These are phyloP conservation scores for Cercospora nicotianae DNA, from an alignment of 2,329 filamentous ascomycete genomes.

Conservation along the genomic window DNA sequence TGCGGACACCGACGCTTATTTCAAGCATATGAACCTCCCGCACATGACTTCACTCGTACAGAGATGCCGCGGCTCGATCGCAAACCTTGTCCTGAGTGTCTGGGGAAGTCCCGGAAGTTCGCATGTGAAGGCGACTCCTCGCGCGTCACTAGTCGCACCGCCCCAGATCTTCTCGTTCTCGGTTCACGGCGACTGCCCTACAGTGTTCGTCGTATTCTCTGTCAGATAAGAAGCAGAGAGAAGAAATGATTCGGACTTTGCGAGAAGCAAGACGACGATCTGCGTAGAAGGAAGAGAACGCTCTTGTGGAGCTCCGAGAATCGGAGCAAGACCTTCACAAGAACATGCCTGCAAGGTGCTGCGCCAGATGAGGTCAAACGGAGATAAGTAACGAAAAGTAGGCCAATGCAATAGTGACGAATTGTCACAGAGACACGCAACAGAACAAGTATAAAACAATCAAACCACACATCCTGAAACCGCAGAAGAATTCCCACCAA, in stretches of 20 bases:
- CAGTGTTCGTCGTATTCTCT: neutral
- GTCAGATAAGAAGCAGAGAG: neutral
- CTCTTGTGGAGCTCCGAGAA: neutral
- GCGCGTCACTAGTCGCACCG: neutral
- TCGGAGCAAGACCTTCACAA: neutral
- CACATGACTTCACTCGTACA: constrained; percentile 12
- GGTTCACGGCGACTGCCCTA: neutral
- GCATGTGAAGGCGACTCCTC: constrained; percentile 10
- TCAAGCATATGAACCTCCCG: constrained; percentile 4
- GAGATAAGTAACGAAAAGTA: neutral
- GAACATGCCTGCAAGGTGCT: neutral
- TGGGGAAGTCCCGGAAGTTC: constrained; percentile 9
- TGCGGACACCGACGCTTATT: constrained; percentile 11
- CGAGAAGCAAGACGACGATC: neutral
- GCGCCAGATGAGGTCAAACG: neutral
- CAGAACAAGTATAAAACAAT: neutral
- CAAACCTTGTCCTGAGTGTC: constrained; percentile 4
- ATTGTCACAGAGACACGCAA: neutral
- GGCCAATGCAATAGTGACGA: neutral
- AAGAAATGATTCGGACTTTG: neutral
- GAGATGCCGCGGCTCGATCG: constrained; percentile 14
- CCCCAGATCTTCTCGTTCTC: constrained; percentile 5
- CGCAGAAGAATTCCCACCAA: neutral
- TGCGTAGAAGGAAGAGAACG: neutral
- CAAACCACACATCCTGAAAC: neutral